phyloP scores from a whole-genome alignment of 306 rosid species.

The Begonia loranthoides region DNA sequence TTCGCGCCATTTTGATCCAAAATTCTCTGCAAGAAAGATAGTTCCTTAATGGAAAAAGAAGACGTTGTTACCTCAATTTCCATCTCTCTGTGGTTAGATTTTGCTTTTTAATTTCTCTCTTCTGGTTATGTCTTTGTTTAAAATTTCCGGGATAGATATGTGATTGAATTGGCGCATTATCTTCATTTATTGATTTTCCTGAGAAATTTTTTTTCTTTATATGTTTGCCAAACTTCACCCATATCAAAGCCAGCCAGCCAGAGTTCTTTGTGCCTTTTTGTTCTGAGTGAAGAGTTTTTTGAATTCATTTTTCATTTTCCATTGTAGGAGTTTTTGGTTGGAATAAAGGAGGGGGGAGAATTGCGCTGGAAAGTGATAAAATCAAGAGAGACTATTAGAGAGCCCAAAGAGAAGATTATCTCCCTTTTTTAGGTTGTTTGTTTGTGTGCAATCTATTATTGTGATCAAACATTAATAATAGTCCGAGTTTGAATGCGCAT shows the following conservation, averaged over 20 bases:
- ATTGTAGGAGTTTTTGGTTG: constrained; percentile 8
- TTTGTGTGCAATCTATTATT: constrained; percentile 9
- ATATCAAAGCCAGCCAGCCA: too few species aligned
- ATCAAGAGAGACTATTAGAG: constrained; percentile 14
- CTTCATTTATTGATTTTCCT: too few species aligned
- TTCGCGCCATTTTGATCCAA: constrained; percentile 23
- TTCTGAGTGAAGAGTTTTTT: too few species aligned
- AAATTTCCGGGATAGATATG: not conserved
- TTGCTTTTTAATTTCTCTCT: constrained; percentile 12
- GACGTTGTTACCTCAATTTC: constrained; percentile 10
- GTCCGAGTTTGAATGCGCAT: constrained; percentile 24
- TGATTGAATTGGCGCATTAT: too few species aligned
- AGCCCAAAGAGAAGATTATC: constrained; percentile 1
- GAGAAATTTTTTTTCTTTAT: too few species aligned
- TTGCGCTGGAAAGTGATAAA: constrained; percentile 6
- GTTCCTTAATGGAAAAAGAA: not conserved
- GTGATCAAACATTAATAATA: constrained; percentile 14
- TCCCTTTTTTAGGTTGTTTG: constrained; percentile 11
- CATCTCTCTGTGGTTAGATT: constrained; percentile 22
- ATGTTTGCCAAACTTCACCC: too few species aligned
- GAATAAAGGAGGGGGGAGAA: constrained; percentile 25
- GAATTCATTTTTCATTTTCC: too few species aligned
- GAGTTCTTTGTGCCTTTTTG: too few species aligned
- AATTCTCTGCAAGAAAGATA: constrained; percentile 12
- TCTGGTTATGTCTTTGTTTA: not conserved